phyloP scores from a whole-genome alignment of 805 yeast genomes.

The Lachancea sp. region DNA sequence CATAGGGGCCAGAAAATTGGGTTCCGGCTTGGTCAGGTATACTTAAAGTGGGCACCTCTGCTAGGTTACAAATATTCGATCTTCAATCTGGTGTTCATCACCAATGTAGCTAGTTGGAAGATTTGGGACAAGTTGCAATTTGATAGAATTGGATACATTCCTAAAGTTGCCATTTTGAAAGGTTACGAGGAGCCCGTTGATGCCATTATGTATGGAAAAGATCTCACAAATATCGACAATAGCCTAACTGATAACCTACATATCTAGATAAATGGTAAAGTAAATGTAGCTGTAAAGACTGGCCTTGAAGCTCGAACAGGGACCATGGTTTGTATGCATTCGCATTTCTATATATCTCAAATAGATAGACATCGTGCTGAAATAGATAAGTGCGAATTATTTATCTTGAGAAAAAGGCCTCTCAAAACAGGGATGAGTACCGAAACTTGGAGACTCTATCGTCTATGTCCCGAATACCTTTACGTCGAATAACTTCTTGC shows the following conservation, averaged over 20 bases:
- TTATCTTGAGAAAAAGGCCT: too few relatives aligned
- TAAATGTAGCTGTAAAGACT: too few relatives aligned
- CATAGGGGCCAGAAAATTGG: slow-evolving; percentile 69
- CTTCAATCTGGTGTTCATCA: slow-evolving; percentile 79
- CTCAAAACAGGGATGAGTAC: too few relatives aligned
- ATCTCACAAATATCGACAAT: slow-evolving; percentile 34
- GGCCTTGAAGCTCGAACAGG: too few relatives aligned
- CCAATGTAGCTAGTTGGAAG: slow-evolving; percentile 64
- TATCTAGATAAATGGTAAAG: too few relatives aligned
- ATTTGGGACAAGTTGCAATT: slow-evolving; percentile 86
- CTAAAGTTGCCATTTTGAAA: slow-evolving; percentile 66
- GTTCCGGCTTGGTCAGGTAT: slow-evolving; percentile 56
- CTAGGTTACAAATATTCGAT: slow-evolving; percentile 79
- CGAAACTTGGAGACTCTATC: too few relatives aligned
- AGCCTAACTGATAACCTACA: slow-evolving; percentile 22
- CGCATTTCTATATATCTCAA: too few relatives aligned
- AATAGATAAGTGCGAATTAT: too few relatives aligned
- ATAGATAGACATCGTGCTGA: too few relatives aligned
- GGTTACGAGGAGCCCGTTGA: slow-evolving; percentile 60
- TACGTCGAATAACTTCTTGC: not conserved
- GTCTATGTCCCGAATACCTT: not conserved
- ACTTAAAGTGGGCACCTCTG: slow-evolving; percentile 64
- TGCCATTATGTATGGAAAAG: slow-evolving; percentile 73
- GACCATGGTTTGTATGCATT: too few relatives aligned
- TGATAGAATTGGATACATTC: slow-evolving; percentile 66